Evolutionary conservation across 1,284 basidiomycete species (phyloP), one percentile per base, ranked within the genome.

Genomic region (Trichosporon coremiiforme): DNA sequence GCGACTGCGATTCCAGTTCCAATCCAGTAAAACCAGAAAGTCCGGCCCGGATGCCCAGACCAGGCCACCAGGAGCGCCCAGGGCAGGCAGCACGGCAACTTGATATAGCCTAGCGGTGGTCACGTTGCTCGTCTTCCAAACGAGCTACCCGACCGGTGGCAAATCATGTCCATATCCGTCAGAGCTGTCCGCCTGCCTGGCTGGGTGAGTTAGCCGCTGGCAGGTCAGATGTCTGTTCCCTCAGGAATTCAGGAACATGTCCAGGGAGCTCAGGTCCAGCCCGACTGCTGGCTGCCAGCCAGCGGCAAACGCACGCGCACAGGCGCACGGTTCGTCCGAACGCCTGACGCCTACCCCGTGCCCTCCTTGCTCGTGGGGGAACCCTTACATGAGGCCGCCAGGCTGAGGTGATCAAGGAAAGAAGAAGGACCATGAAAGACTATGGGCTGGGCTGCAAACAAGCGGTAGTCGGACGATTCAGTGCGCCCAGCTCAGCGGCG

Each of bases 21-120:
- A n/a, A n/a, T n/a, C n/a, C 41, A 45, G 41, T 10, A 17, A 45
- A 45, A n/a, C n/a, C 8, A 53, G 47, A 53, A 53, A 53, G n/a
- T 22, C 47, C 47, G 47, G 47, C 20, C 47, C 47, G 47, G 45
- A 47, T 20, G 45, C 45, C n/a, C 17, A 47, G 15, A 47, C 8
- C 45, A 4, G n/a, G n/a, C n/a, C n/a, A n/a, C n/a, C n/a, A n/a
- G 8, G 45, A 20, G 17, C 45, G n/a, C 45, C 45, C 45, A 47
- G 45, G 47, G n/a, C 47, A 22, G 47, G 13, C 57, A 12, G 29
- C 29, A 60, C 57, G 57, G 57, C 57, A 60, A 60, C 57, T 33
- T 60, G 29, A 60, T n/a, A 60, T 60, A 60, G 57, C 57, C 57
- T 33, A 33, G 57, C 17, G 13, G 17, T 60, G 57, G 57, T 60